Percentiles rank a stretch among this genome's conserved stretches.
Conservation (phyloP, 805 yeast genomes). For the Citeromyces nyonsensis region DNA sequence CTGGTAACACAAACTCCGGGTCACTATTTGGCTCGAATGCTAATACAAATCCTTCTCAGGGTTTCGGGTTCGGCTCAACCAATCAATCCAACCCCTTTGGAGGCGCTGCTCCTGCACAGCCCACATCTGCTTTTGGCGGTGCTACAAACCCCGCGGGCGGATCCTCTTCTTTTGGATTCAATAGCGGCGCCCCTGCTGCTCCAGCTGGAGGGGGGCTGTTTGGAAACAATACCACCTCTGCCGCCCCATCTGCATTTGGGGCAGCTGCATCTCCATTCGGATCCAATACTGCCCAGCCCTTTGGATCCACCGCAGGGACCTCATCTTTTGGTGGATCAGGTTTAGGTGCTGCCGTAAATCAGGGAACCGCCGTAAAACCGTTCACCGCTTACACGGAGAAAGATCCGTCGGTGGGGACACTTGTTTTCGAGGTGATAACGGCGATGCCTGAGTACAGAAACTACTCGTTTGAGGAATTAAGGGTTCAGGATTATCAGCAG, state of each 20-base stretch:
- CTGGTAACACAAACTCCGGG: constrained; percentile 10
- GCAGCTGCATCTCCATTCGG: constrained; percentile 24
- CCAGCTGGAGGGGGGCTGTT: constrained; percentile 7
- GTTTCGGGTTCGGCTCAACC: constrained; percentile 8
- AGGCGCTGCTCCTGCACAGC: constrained; percentile 3
- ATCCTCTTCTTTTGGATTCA: constrained; percentile 13
- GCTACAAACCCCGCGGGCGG: constrained; percentile 8
- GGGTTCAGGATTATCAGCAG: constrained; percentile 77
- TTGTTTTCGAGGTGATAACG: constrained; percentile 57
- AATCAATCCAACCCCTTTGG: constrained; percentile 4
- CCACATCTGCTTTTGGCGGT: constrained; percentile 6
- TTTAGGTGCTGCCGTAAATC: neutral
- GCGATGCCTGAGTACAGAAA: constrained; percentile 85
- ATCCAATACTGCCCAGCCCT: constrained; percentile 4
- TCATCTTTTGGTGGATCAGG: constrained; percentile 3
- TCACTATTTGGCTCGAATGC: constrained; percentile 18
- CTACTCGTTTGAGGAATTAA: constrained; percentile 74
- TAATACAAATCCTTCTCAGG: constrained; percentile 6
- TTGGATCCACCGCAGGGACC: neutral
- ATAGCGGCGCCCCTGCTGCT: constrained; percentile 11
- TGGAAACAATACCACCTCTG: constrained; percentile 6
- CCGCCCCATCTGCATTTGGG: constrained; percentile 4
- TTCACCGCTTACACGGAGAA: constrained; percentile 59
- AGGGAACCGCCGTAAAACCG: constrained; percentile 39
- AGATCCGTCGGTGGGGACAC: constrained; percentile 43